A percentile compares a stretch with the other conserved stretches of the same genome.
Evolutionary conservation across 2,329 filamentous ascomycete species (phyloP).

Genomic region (Macroventuria anomochaeta): DNA sequence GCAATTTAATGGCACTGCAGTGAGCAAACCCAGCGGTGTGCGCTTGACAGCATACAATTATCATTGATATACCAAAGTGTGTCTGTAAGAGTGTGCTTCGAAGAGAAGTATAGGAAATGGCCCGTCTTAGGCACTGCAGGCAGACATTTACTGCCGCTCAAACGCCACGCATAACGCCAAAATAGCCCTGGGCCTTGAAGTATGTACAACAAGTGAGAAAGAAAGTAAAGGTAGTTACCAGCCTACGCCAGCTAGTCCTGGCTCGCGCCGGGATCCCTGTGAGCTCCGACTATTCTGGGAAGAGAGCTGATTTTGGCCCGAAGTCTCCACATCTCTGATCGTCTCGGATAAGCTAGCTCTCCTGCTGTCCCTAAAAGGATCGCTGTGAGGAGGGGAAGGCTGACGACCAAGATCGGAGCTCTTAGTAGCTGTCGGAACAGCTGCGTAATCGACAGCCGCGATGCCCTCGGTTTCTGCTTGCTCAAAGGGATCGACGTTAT

Average conservation of each 20-base stretch:
- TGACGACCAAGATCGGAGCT: neutral
- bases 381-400: neutral
- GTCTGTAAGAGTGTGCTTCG: constrained; percentile 11
- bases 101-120: constrained; percentile 4
- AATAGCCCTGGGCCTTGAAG: neutral
- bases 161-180: neutral
- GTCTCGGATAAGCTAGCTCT: constrained; percentile 3
- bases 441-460: constrained; percentile 10
- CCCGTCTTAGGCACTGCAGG: neutral
- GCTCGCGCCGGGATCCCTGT: neutral
- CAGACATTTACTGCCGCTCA: neutral
- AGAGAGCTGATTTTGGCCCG: neutral
- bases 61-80: neutral
- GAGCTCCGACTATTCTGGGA: neutral
- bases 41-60: neutral
- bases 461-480: constrained; percentile 10
- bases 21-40: no score
- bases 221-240: neutral
- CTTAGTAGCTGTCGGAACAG: neutral
- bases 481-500: constrained; percentile 3
- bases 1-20: neutral
- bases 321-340: neutral
- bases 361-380: constrained; percentile 13
- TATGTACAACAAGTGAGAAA: neutral
- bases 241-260: neutral